A percentile compares a stretch with the other conserved stretches of the same genome.
These are phyloP conservation scores for Actinomucor elegans DNA, from an alignment of 371 early-diverging fungal genomes.

Conservation along the genomic window DNA sequence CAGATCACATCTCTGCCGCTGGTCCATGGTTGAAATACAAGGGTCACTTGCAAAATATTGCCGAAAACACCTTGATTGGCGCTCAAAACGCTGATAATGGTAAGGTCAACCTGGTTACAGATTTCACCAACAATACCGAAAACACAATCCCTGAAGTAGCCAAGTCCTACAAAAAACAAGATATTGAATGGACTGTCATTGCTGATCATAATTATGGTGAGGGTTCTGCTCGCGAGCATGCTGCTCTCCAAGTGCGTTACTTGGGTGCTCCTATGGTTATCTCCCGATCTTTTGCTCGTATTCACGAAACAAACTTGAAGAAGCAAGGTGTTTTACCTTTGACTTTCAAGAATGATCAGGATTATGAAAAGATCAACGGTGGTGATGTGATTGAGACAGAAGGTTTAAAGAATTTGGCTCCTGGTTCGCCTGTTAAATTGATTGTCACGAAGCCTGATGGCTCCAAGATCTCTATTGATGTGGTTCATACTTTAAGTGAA, in stretches of 20 bases:
- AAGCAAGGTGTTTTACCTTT: conserved; percentile 97
- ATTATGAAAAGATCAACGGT: conserved; percentile 80
- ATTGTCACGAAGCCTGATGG: conserved; percentile 59
- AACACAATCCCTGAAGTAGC: conserved; percentile 91
- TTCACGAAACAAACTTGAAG: conserved; percentile 98
- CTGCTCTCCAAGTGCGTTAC: conserved; percentile 92
- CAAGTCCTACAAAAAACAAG: conserved; percentile 79
- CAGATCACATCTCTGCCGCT: conserved; percentile 95
- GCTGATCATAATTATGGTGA: conserved; percentile 98
- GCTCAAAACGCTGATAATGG: conserved; percentile 92
- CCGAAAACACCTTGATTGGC: conserved; percentile 95
- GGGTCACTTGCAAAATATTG: conserved; percentile 95
- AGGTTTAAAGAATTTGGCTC: conserved; percentile 70
- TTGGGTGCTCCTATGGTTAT: conserved; percentile 89
- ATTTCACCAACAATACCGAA: conserved; percentile 66
- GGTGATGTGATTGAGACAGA: conserved; percentile 80
- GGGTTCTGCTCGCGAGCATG: conserved; percentile 97
- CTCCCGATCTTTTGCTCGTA: conserved; percentile 93
- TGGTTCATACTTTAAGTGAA: conserved; percentile 89
- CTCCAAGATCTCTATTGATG: conserved; percentile 52
- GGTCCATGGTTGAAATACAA: conserved; percentile 98
- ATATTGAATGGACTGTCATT: conserved; percentile 89
- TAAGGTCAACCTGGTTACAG: conserved; percentile 79
- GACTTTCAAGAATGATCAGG: conserved; percentile 80
- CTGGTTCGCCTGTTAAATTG: conserved; percentile 62